Evolutionary conservation across 108 stramenopile species (phyloP), one percentile per base, ranked within the genome.

Genomic region (Cyclotella choctawhatcheeana): DNA sequence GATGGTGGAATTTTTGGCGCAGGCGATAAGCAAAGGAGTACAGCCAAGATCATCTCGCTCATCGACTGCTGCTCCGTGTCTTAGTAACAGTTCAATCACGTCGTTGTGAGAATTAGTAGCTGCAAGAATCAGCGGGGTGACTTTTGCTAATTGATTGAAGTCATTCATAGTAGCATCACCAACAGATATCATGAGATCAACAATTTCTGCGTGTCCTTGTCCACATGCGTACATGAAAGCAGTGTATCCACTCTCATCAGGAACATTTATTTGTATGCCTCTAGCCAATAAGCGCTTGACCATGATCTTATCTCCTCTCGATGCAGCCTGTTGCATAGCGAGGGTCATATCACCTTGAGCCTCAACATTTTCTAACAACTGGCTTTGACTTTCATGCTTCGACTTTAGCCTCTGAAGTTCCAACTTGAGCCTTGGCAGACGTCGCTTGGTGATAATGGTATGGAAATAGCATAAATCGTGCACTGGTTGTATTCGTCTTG

Each of bases 141-240:
- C 1, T 13, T 43, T 64, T 2, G 62, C 25, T n/a, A n/a, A n/a
- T n/a, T n/a, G n/a, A 27, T 64, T 29, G 1, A 27, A 6, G 18
- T 44, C 37, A 27, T 64, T 64, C 1, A 64, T 26, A 5, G 43
- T 20, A 26, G 62, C 62, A 26, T 44, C 25, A 7, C 62, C 62
- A 12, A 44, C 8, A 16, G 62, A 10, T 24, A 64, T 64, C 62
- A 64, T 43, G 1, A 64, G 40, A 13, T 44, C 44, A 12, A 21
- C 62, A 24, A 44, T 64, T 1, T 64, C 62, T 2, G 26, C 1
- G 6, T 62, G 34, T 3, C 61, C 61, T 24, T 62, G 6, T 22
- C 61, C 35, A 44, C 35, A 40, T n/a, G 61, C 61, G 25, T 62
- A 62, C 61, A 44, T 40, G 18, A 62, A 62, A 40, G 61, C 61